These are phyloP conservation scores for Iberis pinnata DNA, from an alignment of 345 rosid species.

Conservation along the genomic window DNA sequence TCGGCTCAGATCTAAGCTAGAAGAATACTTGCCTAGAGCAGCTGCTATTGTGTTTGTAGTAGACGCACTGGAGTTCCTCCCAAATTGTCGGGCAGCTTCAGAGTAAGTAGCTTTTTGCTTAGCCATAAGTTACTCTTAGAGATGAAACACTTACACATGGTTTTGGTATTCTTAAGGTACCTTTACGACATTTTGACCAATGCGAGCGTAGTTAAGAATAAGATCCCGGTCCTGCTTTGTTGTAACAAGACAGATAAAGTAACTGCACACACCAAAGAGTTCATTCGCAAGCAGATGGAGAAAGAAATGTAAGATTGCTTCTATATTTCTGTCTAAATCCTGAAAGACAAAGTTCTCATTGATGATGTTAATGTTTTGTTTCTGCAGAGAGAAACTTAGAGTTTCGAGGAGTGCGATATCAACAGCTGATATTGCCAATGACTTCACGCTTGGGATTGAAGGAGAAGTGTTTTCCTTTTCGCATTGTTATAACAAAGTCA, in stretches of 20 bases:
- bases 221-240: constrained; percentile 71
- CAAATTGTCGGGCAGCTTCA: constrained; percentile 61
- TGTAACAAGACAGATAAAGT: constrained; percentile 97
- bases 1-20: constrained; percentile 75
- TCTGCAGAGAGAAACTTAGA: constrained; percentile 20
- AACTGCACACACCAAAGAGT: constrained; percentile 91
- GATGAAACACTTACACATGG: too few species aligned
- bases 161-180: constrained; percentile 43
- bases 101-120: too few species aligned
- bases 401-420: constrained; percentile 67
- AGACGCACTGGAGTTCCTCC: constrained; percentile 85
- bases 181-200: constrained; percentile 82
- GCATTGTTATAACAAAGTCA: constrained; percentile 71
- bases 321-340: too few species aligned
- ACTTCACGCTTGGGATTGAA: constrained; percentile 63
- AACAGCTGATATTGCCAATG: constrained; percentile 75
- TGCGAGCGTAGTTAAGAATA: constrained; percentile 65
- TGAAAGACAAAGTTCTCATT: too few species aligned
- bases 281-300: constrained; percentile 82
- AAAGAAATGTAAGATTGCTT: constrained; percentile 99
- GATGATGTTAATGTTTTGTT: too few species aligned
- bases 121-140: too few species aligned
- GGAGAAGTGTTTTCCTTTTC: constrained; percentile 68
- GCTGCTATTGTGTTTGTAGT: constrained; percentile 83
- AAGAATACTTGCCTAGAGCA: constrained; percentile 71